Percentiles rank a stretch among this genome's conserved stretches.
phyloP scores from a whole-genome alignment of 2,329 filamentous ascomycete genomes.

The Beauveria australis region DNA sequence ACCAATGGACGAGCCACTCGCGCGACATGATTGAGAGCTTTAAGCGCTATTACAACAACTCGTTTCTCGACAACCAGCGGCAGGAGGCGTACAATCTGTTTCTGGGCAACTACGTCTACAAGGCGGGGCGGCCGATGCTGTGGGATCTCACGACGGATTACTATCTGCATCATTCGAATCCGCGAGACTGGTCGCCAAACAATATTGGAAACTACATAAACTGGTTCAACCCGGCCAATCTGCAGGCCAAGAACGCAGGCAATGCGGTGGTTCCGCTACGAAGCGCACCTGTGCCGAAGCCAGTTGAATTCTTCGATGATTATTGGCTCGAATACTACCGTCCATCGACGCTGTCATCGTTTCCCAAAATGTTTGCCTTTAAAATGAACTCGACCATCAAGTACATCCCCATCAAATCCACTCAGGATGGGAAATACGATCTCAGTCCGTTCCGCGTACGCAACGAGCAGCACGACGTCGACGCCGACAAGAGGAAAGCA shows the following conservation, averaged over 20 bases:
- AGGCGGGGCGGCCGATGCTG: constrained; percentile 82
- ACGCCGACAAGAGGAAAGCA: constrained; percentile 51
- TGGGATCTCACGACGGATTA: constrained; percentile 96
- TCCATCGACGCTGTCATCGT: constrained; percentile 77
- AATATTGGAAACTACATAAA: constrained; percentile 66
- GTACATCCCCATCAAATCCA: constrained; percentile 68
- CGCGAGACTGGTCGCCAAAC: constrained; percentile 61
- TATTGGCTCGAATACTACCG: constrained; percentile 98
- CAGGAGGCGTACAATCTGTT: constrained; percentile 98
- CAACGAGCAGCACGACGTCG: constrained; percentile 47
- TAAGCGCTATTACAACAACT: constrained; percentile 98
- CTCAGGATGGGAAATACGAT: constrained; percentile 68
- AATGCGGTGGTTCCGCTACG: constrained; percentile 22
- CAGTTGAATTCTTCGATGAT: constrained; percentile 66
- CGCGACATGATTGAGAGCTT: constrained; percentile 99
- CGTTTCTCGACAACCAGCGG: constrained; percentile 92
- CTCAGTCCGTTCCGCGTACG: constrained; percentile 83
- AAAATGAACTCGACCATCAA: constrained; percentile 85
- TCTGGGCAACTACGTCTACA: constrained; percentile 88
- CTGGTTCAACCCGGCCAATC: constrained; percentile 72
- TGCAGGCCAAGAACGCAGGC: constrained; percentile 7
- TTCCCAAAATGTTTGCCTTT: constrained; percentile 86
- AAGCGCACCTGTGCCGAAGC: constrained; percentile 30
- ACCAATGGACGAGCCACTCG: constrained; percentile 96
- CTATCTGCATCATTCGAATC: constrained; percentile 86